Evolutionary conservation across 2,329 filamentous ascomycete genomes (phyloP), one percentile per base, ranked within the genome.

Genomic region (Monilinia vaccinii-corymbosi): DNA sequence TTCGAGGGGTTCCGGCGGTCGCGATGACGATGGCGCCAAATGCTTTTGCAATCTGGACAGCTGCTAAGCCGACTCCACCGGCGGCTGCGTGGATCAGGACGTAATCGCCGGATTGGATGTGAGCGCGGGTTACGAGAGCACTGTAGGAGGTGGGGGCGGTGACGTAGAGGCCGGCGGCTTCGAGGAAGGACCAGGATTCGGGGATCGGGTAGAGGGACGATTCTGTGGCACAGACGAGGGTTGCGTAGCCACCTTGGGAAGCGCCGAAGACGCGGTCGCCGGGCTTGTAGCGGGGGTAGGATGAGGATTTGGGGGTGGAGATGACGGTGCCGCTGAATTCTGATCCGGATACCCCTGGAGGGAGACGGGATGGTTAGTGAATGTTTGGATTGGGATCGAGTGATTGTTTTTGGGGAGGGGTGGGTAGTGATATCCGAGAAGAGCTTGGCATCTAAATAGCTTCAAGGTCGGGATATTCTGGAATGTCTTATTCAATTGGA

Each of bases 31-130:
- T 94, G 11, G 93, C 93, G 8, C 93, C 93, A 56, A 88, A 86
- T 0, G 92, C 93, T 75, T 97, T 97, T 32, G 93, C 93, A 62
- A 97, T 85, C 73, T 97, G 93, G 28, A 97, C 91, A 5, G 93
- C 93, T 1, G 92, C 90, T 1, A 97, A 77, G 0, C 93, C 93
- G 13, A 97, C 93, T 18, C 93, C 93, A 2, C 93, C 93, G 0
- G 93, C 93, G 0, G 91, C 93, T 1, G 93, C 93, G 71, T 97
- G 93, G 16, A 97, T 85, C 10, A 97, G 83, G 1, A 97, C 92
- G 74, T 83, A 88, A 69, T 97, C 93, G 0, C 91, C 91, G 44
- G 81, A 75, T 74, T 91, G 87, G 46, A 97, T 79, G 3, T 83
- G 81, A 0, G 91, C 93, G 52, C 93, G 80, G 21, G 85, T 81